Conservation (phyloP, 331 rosid genomes). For the Spiraea crenata region DNA sequence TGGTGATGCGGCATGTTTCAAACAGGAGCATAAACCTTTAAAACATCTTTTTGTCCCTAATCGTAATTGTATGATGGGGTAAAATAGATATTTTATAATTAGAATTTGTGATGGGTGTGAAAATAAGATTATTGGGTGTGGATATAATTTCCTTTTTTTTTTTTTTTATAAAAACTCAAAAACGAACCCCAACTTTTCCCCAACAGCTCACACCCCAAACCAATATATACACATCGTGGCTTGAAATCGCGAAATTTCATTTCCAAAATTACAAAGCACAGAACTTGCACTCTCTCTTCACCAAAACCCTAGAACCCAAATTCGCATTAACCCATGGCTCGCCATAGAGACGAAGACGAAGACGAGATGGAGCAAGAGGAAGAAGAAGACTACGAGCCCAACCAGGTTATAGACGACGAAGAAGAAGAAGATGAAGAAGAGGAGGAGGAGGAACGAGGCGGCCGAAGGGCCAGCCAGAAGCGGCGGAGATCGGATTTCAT, state of each 20-base stretch:
- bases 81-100: too few species aligned
- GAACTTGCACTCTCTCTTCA: neutral
- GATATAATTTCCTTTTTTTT: too few species aligned
- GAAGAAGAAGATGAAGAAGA: slow-evolving; percentile 48
- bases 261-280: neutral
- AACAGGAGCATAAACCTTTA: too few species aligned
- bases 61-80: too few species aligned
- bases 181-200: too few species aligned
- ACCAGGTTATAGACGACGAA: slow-evolving; percentile 52
- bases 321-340: slow-evolving; percentile 41
- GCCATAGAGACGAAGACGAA: slow-evolving; percentile 50
- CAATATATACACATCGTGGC: neutral
- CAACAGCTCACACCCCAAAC: neutral
- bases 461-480: slow-evolving; percentile 51
- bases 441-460: slow-evolving; percentile 38
- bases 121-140: too few species aligned
- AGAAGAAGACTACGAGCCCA: slow-evolving; percentile 56
- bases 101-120: too few species aligned
- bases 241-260: neutral
- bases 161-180: too few species aligned
- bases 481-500: slow-evolving; percentile 69
- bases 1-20: too few species aligned
- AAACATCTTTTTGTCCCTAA: too few species aligned
- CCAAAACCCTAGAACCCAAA: slow-evolving; percentile 19
- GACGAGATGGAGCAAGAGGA: slow-evolving; percentile 62